phyloP scores from a whole-genome alignment of 2,329 filamentous ascomycete genomes.

The Teratosphaeria nubilosa region DNA sequence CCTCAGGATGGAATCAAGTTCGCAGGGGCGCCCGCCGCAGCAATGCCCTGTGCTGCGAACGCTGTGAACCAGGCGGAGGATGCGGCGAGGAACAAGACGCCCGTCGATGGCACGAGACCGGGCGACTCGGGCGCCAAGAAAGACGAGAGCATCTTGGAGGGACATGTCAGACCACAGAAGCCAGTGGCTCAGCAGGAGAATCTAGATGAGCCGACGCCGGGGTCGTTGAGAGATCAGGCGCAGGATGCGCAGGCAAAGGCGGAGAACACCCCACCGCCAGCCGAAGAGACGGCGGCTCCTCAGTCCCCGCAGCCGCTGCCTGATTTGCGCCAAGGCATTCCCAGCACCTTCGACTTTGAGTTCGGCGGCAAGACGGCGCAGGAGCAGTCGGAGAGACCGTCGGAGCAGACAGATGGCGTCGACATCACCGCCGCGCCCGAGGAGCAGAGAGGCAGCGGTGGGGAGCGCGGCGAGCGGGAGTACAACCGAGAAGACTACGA shows the following conservation, averaged over 20 bases:
- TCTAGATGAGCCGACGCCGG: slow-evolving; percentile 19
- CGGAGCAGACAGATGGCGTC: slow-evolving; percentile 24
- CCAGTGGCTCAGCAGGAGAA: slow-evolving; percentile 21
- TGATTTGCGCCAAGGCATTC: slow-evolving; percentile 88
- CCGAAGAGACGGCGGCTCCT: slow-evolving; percentile 6
- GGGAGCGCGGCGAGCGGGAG: slow-evolving; percentile 51
- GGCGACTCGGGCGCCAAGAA: slow-evolving; percentile 24
- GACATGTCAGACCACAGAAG: slow-evolving; percentile 11
- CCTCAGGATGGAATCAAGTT: slow-evolving; percentile 31
- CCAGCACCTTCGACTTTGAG: slow-evolving; percentile 78
- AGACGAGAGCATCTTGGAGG: slow-evolving; percentile 9
- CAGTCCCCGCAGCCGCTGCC: slow-evolving; percentile 53
- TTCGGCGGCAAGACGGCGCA: slow-evolving; percentile 37
- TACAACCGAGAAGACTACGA: slow-evolving; percentile 74
- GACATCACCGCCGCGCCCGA: slow-evolving; percentile 18
- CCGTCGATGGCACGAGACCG: slow-evolving; percentile 24
- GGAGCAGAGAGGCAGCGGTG: slow-evolving; percentile 23
- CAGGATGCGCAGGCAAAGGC: slow-evolving; percentile 16
- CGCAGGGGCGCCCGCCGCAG: slow-evolving; percentile 14
- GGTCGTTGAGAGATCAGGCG: slow-evolving; percentile 14
- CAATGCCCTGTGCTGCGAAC: slow-evolving; percentile 7
- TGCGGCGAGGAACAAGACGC: slow-evolving; percentile 7
- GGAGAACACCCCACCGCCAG: slow-evolving; percentile 16
- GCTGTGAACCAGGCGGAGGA: slow-evolving; percentile 3
- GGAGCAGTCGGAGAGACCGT: slow-evolving; percentile 9